Evolutionary conservation across 768 basidiomycete species (phyloP).

Genomic region (Lactifluus piperatus): DNA sequence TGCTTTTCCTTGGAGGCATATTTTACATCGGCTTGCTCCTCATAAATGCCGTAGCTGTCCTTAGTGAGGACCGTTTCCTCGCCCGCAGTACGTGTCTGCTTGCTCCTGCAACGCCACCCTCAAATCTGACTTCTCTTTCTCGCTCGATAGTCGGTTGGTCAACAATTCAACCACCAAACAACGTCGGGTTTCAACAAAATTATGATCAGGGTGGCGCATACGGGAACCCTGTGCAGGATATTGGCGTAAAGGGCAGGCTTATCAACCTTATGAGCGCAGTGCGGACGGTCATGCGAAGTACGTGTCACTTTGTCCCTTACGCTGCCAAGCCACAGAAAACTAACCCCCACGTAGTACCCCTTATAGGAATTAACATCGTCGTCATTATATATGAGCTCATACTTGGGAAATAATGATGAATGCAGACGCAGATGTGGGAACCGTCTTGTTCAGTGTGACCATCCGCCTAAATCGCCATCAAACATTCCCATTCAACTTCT

Average conservation of each 20-base stretch:
- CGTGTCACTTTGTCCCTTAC: slow-evolving; percentile 30
- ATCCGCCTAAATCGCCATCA: background rate
- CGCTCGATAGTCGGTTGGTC: slow-evolving; percentile 76
- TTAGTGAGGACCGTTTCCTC: slow-evolving; percentile 95
- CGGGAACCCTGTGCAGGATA: slow-evolving; percentile 42
- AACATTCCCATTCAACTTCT: slow-evolving; percentile 42
- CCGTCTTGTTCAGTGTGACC: background rate
- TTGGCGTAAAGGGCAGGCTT: slow-evolving; percentile 74
- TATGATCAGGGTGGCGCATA: slow-evolving; percentile 70
- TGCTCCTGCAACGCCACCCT: slow-evolving; percentile 8
- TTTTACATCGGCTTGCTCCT: slow-evolving; percentile 82
- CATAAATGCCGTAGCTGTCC: slow-evolving; percentile 89
- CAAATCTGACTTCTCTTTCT: slow-evolving; percentile 13
- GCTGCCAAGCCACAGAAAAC: slow-evolving; percentile 9
- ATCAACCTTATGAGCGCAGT: slow-evolving; percentile 93
- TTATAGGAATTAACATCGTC: slow-evolving; percentile 80
- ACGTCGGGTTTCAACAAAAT: slow-evolving; percentile 51
- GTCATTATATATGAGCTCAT: slow-evolving; percentile 83
- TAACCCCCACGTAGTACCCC: slow-evolving; percentile 59
- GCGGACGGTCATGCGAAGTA: slow-evolving; percentile 94
- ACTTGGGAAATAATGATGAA: slow-evolving; percentile 39
- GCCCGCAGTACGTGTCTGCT: slow-evolving; percentile 60
- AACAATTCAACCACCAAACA: slow-evolving; percentile 52
- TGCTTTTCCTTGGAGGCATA: slow-evolving; percentile 60
- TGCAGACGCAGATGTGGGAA: background rate